Percentiles rank a stretch among this genome's conserved stretches.
These are phyloP conservation scores for Fonsecaea multimorphosa DNA, from an alignment of 2,329 filamentous ascomycete species.

Conservation along the genomic window DNA sequence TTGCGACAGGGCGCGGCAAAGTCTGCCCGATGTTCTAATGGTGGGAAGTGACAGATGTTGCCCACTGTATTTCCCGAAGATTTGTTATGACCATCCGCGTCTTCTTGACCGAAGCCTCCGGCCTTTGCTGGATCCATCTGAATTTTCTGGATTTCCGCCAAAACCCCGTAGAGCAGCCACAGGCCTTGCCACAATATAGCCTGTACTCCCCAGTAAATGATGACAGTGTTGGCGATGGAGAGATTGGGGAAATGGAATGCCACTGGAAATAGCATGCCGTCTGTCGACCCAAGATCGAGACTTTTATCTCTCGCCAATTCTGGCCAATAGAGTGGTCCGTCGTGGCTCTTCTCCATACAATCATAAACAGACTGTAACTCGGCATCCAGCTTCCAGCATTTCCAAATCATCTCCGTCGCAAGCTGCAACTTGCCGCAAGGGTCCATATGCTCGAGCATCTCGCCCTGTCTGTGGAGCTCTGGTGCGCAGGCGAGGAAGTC, in stretches of 20 bases:
- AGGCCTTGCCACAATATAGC: constrained; percentile 47
- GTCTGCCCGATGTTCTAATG: constrained; percentile 40
- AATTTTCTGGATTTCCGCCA: constrained; percentile 31
- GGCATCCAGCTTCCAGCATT: constrained; percentile 43
- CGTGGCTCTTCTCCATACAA: constrained; percentile 35
- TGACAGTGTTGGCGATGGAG: constrained; percentile 41
- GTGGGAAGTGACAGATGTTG: constrained; percentile 36
- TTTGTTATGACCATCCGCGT: neutral
- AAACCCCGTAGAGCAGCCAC: constrained; percentile 42
- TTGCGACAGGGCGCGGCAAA: constrained; percentile 41
- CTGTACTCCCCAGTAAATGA: constrained; percentile 45
- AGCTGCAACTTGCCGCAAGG: constrained; percentile 30
- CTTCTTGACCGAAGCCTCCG: constrained; percentile 3
- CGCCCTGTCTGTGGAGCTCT: constrained; percentile 37
- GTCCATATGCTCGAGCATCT: constrained; percentile 31
- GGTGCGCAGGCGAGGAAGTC: constrained; percentile 44
- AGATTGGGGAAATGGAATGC: constrained; percentile 43
- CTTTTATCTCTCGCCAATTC: constrained; percentile 34
- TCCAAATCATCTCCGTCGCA: constrained; percentile 35
- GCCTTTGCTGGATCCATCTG: constrained; percentile 12
- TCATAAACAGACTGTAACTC: constrained; percentile 41
- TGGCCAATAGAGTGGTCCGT: constrained; percentile 44
- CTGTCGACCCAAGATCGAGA: constrained; percentile 22
- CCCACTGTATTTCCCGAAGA: constrained; percentile 12
- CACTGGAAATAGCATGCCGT: constrained; percentile 42